Evolutionary conservation across 345 rosid species (phyloP), one percentile per base, ranked within the genome.

Genomic region (Aquilaria sinensis): DNA sequence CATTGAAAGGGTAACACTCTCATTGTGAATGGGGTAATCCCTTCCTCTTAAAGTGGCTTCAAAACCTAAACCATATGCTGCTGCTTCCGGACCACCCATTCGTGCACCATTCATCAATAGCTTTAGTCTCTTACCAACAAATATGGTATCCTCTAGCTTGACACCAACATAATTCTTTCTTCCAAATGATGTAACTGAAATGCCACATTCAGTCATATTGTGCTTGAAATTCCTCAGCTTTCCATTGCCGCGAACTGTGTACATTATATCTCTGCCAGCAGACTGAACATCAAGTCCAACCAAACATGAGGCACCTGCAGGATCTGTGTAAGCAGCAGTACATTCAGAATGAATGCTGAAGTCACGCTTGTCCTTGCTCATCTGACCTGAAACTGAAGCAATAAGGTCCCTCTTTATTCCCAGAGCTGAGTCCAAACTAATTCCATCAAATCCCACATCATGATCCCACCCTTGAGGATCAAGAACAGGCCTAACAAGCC

Each of bases 381-480:
- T 67, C 73, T 90, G 97, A 47, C 96, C 97, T 1, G 77, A 47
- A 50, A 81, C 67, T 14, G 94, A 85, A 66, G 86, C 80, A 72
- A 68, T 67, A 10, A 83, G 58, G 68, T 86, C 79, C 69, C 45
- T 75, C 57, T 75, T 76, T 10, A 80, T 33, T 69, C 82, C 89
- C 47, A 73, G 51, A 69, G 88, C 82, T 49, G 91, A 77, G 77
- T 94, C 96, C 69, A 88, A 73, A 73, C 77, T 90, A 69, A 94
- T 72, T 47, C 96, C 97, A 69, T 94, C 96, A 61, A 90, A 94
- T 12, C 99, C 90, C 12, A 90, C 89, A 72, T 90, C 99, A 46
- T 80, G 88, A 80, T 94, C 99, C 99, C 97, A 90, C 14, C 99
- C 97, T 51, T 86, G 90, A 60, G 92, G 88, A 71, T 94, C 92